Base-by-base conservation (phyloP, 768 basidiomycete species). In the Jaapia argillacea region DNA sequence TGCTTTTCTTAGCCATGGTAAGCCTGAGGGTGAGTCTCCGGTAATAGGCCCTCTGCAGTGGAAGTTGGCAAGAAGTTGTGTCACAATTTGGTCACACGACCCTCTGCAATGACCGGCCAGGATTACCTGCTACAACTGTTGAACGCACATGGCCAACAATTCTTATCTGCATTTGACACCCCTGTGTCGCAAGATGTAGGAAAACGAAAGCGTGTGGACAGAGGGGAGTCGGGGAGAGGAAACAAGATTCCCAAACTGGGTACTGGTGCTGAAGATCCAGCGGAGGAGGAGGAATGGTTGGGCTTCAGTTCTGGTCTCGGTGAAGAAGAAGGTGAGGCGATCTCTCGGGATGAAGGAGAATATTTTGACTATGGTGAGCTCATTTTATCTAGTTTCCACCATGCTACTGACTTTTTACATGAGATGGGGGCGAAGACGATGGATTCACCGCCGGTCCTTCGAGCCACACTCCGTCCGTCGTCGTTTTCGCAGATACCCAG, bases 401-500 rank as follows among this genome's bases (percentile, higher is more conserved):
- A 10, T 10, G 28, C 28, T 16, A 16, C 28, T 33, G 28, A 33
- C 28, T 16, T 10, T 33, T 33, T 33, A 10, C 28, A 10, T 16
- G 10, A 33, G 28, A 33, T 33, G 10, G 16, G 16, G 28, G 10
- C 28, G 16, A 33, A 10, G 71, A 75, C 45, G 71, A 75, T 43
- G 67, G 65, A 25, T 67, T 70, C 46, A 59, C 60, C 22, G 63
- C 65, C 4, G 56, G 54, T 33, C 63, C 56, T 33, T 54, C 58
- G 18, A 36, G 36, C 35, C 56, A 51, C 6, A 50, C 53, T 38
- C 65, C 70, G 21, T 65, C 74, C 42, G 69, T 85, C 13, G 68
- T 81, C 1, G 68, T 85, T 1, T 88, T 85, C 58, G 58, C 62
- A 6, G 74, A 74, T 35, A 10, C 16, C 33, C 35, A 50, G 52